Evolutionary conservation across 2,329 filamentous ascomycete species (phyloP).

Genomic region (Clonostachys rosea): DNA sequence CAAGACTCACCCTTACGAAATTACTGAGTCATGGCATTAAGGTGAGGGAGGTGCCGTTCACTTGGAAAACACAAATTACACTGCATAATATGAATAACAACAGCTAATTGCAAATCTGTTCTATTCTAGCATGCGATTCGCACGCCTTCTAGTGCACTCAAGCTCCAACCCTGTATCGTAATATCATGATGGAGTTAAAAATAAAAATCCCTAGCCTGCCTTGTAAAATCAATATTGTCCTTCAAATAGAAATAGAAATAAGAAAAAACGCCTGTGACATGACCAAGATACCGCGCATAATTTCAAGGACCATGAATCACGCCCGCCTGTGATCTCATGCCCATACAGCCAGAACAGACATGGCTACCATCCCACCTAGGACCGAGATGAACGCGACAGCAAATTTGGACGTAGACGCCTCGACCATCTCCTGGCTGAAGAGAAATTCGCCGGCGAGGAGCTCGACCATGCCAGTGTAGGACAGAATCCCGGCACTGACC

Average conservation of each 20-base stretch:
- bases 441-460: conserved; percentile 95
- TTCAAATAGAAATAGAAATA: background rate
- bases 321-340: conserved; percentile 41
- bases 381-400: conserved; percentile 70
- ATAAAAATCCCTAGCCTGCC: too few relatives aligned
- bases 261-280: background rate
- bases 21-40: too few relatives aligned
- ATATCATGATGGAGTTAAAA: too few relatives aligned
- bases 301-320: background rate
- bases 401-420: conserved; percentile 63
- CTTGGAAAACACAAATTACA: too few relatives aligned
- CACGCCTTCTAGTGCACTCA: too few relatives aligned
- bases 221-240: too few relatives aligned
- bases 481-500: conserved; percentile 82
- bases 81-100: too few relatives aligned
- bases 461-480: conserved; percentile 92
- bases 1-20: too few relatives aligned
- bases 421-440: conserved; percentile 84
- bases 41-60: too few relatives aligned
- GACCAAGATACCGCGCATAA: background rate
- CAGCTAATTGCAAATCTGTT: too few relatives aligned
- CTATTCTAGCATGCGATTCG: too few relatives aligned
- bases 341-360: conserved; percentile 85
- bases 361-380: conserved; percentile 67
- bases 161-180: too few relatives aligned